Evolutionary conservation across 345 rosid genomes (phyloP), one percentile per base, ranked within the genome.

Genomic region (Murraya koenigii): DNA sequence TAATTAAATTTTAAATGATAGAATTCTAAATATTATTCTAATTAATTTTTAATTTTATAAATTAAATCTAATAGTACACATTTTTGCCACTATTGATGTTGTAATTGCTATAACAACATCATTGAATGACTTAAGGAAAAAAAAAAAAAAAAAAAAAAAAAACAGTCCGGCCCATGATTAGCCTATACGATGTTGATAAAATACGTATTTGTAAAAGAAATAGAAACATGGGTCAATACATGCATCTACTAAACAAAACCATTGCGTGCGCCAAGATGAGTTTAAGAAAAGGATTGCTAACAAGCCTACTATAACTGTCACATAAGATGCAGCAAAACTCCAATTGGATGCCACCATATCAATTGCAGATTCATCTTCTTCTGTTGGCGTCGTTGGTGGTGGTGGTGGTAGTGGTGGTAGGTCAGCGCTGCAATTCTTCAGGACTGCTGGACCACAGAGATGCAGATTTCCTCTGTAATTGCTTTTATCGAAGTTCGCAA

Each of bases 291-390:
- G 74, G 7, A 82, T n/a, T 23, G 20, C 72, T 11, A 32, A 52
- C 19, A 78, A 78, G 0, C 68, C 69, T 55, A 78, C 5, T 0
- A 9, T 2, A 5, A n/a, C n/a, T 20, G 69, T 2, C 28, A 78
- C 67, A 47, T 74, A 74, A n/a, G 72, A 69, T 62, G 62, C 76
- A 63, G 41, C 75, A 74, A 69, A 74, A 26, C 76, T 78, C 84
- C 81, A 82, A 39, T 69, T 55, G 41, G 75, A 82, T 65, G 55
- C 3, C 8, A 39, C 32, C 71, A 67, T 67, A 14, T 67, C 71
- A 39, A 66, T 22, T n/a, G 70, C 79, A 82, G 69, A 63, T 13
- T 67, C 55, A 13, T 67, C 71, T 25, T 17, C 72, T 69, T 44
- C 59, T 47, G 4, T 20, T 44, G 36, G 1, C 6, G 5, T 11